Base-by-base conservation (phyloP, 352 stramenopile genomes). In the Plasmopara muralis region DNA sequence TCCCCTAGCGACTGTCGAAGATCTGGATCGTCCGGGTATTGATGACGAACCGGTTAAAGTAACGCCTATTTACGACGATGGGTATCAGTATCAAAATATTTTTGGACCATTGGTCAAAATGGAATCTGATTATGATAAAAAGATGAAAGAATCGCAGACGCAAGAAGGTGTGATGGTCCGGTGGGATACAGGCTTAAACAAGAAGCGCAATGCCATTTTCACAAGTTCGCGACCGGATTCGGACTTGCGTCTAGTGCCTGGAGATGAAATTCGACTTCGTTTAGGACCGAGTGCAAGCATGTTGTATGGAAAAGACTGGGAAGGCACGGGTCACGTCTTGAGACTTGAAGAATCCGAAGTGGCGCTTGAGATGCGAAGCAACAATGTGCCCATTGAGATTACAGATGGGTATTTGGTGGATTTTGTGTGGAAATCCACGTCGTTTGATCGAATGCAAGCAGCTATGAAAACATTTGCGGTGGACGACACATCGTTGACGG, bases 41-140 rank as follows among this genome's bases (percentile, higher is more conserved):
- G 86, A 97, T 30, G 84, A 96, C 35, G 86, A 95, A 43, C 82
- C 87, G 0, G 73, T 79, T 13, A 70, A 86, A 0, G 95, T 98
- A 0, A 60, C 89, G 30, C 61, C 91, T 14, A 85, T 87, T 31
- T 99, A 99, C 65, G 95, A 99, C 50, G 96, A 99, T 66, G 97
- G 96, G 20, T 99, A 98, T 68, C 96, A 99, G 76, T 99, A 99
- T 77, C 96, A 99, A 71, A 99, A 99, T 72, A 91, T 99, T 43
- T 89, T 99, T 55, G 96, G 91, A 5, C 97, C 97, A 9, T 69
- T 99, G 9, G 96, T 99, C n/a, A 98, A 99, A 71, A 95, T 99
- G 72, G 97, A 99, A 76, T 97, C 96, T 5, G 96, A 99, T 74
- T 98, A 99, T 57, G 97, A 99, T 78, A 97, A 97, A 66, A 96